These are phyloP conservation scores for Didymella segeticola DNA, from an alignment of 2,329 filamentous ascomycete species.

Conservation along the genomic window DNA sequence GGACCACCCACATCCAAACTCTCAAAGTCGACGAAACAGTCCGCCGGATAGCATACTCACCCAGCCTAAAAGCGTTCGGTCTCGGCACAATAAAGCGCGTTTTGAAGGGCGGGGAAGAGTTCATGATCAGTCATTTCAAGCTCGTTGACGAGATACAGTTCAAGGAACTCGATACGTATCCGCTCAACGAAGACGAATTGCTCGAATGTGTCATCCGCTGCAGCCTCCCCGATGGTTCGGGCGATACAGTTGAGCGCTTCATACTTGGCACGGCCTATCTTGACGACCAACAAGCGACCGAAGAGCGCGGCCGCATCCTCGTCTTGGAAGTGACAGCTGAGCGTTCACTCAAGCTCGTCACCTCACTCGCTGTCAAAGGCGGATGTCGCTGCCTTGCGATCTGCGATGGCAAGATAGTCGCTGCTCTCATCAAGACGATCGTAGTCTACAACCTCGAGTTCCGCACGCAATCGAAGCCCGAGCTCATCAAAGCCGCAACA, in stretches of 20 bases:
- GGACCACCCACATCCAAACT: slow-evolving; percentile 86
- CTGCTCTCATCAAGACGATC: slow-evolving; percentile 85
- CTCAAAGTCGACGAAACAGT: slow-evolving; percentile 82
- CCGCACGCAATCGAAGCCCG: slow-evolving; percentile 58
- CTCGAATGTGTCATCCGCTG: slow-evolving; percentile 85
- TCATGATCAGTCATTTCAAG: slow-evolving; percentile 80
- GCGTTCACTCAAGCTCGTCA: slow-evolving; percentile 74
- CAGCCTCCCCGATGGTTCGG: slow-evolving; percentile 68
- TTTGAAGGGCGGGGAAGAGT: slow-evolving; percentile 73
- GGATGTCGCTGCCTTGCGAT: slow-evolving; percentile 81
- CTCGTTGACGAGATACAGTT: slow-evolving; percentile 92
- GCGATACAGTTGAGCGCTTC: slow-evolving; percentile 74
- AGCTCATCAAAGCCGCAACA: slow-evolving; percentile 73
- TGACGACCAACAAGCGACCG: slow-evolving; percentile 62
- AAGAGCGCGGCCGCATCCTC: slow-evolving; percentile 75
- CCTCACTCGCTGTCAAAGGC: slow-evolving; percentile 74
- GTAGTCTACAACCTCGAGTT: slow-evolving; percentile 66
- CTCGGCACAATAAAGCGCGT: slow-evolving; percentile 83
- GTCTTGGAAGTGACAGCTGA: slow-evolving; percentile 82
- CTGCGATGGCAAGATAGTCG: slow-evolving; percentile 76
- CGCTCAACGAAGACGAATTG: slow-evolving; percentile 72
- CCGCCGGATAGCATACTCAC: slow-evolving; percentile 84
- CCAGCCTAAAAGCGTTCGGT: slow-evolving; percentile 79
- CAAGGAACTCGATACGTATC: slow-evolving; percentile 74
- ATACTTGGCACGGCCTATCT: slow-evolving; percentile 88